These are phyloP conservation scores for Tolypocladium pustulatum DNA, from an alignment of 2,329 filamentous ascomycete genomes.

Conservation along the genomic window DNA sequence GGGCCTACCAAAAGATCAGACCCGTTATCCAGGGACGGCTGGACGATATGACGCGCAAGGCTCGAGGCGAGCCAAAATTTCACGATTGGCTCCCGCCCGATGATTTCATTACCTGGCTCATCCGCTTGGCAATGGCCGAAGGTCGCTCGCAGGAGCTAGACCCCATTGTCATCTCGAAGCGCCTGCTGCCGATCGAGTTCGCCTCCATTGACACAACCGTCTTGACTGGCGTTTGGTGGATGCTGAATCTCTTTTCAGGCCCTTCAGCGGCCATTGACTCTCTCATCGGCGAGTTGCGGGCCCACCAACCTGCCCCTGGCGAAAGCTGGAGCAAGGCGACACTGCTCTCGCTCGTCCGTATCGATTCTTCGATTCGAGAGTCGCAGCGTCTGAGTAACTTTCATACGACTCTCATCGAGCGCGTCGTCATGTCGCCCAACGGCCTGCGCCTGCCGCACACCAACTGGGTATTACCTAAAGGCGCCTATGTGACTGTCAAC, in stretches of 20 bases:
- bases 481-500: constrained; percentile 32
- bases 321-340: constrained; percentile 34
- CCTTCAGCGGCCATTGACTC: constrained; percentile 19
- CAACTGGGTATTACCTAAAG: constrained; percentile 26
- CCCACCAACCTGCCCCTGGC: constrained; percentile 15
- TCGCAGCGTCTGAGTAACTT: constrained; percentile 39
- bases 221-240: constrained; percentile 34
- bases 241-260: constrained; percentile 35
- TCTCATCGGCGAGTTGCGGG: constrained; percentile 30
- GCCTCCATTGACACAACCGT: constrained; percentile 49
- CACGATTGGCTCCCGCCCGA: constrained; percentile 34
- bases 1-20: constrained; percentile 22
- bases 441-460: constrained; percentile 27
- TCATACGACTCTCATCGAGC: constrained; percentile 30
- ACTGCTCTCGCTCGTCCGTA: constrained; percentile 29
- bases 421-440: constrained; percentile 31
- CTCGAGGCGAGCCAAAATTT: constrained; percentile 1
- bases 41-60: constrained; percentile 30
- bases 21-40: constrained; percentile 40
- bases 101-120: constrained; percentile 48
- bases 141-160: constrained; percentile 31
- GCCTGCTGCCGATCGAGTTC: constrained; percentile 45
- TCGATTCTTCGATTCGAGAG: constrained; percentile 43
- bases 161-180: constrained; percentile 36
- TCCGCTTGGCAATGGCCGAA: constrained; percentile 37